phyloP scores from a whole-genome alignment of 768 basidiomycete species.

The Lactarius trivialis region DNA sequence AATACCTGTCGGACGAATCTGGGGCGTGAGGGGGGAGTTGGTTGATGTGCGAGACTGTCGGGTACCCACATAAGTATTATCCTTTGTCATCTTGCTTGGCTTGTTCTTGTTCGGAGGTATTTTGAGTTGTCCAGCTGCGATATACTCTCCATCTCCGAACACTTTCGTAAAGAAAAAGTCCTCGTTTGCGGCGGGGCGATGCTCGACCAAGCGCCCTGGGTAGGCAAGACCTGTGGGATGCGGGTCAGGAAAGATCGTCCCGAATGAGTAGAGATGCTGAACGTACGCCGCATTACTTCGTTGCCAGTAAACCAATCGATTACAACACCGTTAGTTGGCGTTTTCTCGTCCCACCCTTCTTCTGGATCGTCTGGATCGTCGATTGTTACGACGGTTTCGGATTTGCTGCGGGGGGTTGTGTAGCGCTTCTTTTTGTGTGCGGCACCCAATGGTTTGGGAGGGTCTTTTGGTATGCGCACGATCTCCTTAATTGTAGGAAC shows the following conservation, averaged over 20 bases:
- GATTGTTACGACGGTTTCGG: constrained; percentile 38
- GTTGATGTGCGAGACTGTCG: not conserved
- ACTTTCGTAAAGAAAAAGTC: constrained; percentile 87
- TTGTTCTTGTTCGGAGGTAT: constrained; percentile 79
- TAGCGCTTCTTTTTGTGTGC: constrained; percentile 33
- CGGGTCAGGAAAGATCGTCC: not conserved
- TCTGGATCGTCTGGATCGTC: constrained; percentile 38
- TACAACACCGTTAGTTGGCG: constrained; percentile 58
- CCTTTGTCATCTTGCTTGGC: constrained; percentile 81
- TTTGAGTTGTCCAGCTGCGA: constrained; percentile 82
- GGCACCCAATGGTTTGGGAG: constrained; percentile 40
- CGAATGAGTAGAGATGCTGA: not conserved
- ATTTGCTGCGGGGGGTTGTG: constrained; percentile 35
- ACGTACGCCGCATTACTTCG: constrained; percentile 69
- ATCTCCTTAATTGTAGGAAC: constrained; percentile 67
- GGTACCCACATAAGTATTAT: constrained; percentile 81
- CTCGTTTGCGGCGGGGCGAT: constrained; percentile 50
- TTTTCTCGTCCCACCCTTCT: constrained; percentile 84
- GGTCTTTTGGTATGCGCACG: constrained; percentile 47
- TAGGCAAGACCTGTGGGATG: constrained; percentile 65
- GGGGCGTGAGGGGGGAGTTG: constrained; percentile 13
- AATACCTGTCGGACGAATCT: constrained; percentile 45
- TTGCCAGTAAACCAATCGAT: constrained; percentile 55
- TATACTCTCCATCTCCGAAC: constrained; percentile 84
- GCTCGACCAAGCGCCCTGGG: constrained; percentile 61